Conservation (phyloP, 306 rosid genomes). For the Lagenaria siceraria region DNA sequence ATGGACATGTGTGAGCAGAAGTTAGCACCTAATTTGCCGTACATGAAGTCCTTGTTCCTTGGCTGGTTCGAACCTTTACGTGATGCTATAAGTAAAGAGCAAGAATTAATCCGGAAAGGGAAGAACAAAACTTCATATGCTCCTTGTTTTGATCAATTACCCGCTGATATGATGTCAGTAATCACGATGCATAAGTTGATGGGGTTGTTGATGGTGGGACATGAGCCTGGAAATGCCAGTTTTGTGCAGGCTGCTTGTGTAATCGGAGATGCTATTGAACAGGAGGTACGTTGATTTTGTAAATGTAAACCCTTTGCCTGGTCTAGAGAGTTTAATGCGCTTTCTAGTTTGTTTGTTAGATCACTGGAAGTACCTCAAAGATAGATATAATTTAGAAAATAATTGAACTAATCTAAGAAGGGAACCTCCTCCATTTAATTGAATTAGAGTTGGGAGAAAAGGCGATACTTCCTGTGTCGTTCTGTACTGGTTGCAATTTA, state of each 20-base stretch:
- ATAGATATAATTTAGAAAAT: not conserved
- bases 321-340: not conserved
- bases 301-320: not conserved
- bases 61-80: conserved; percentile 93
- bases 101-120: conserved; percentile 31
- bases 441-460: not conserved
- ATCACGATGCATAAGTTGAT: conserved; percentile 88
- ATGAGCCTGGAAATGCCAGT: conserved; percentile 40
- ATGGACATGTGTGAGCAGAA: conserved; percentile 84
- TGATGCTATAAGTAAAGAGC: conserved; percentile 58
- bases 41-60: conserved; percentile 75
- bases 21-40: conserved; percentile 85
- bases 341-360: not conserved
- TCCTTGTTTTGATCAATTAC: conserved; percentile 49
- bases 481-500: not conserved
- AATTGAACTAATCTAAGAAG: not conserved
- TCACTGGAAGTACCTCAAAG: not conserved
- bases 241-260: conserved; percentile 51
- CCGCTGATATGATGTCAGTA: conserved; percentile 79
- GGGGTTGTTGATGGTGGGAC: conserved; percentile 66
- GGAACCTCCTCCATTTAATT: not conserved
- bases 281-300: conserved; percentile 46
- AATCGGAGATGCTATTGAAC: conserved; percentile 83
- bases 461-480: not conserved
- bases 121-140: conserved; percentile 36